These are phyloP conservation scores for Chaetothyriales sp. DNA, from an alignment of 2,329 filamentous ascomycete genomes.

Conservation along the genomic window DNA sequence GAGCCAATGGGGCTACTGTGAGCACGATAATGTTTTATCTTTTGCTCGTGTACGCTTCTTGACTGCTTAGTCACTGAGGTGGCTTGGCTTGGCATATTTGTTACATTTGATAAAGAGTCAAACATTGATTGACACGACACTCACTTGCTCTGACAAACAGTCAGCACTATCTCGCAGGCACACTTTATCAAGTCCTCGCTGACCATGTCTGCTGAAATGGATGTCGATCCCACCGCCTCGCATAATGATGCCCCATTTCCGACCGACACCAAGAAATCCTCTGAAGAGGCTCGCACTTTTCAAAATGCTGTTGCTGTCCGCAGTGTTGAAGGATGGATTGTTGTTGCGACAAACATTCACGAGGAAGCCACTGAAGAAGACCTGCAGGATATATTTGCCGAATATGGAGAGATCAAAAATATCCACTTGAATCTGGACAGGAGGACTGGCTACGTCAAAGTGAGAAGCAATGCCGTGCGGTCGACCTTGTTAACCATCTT, in stretches of 20 bases:
- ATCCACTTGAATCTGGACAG: constrained; percentile 53
- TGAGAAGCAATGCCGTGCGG: constrained; percentile 21
- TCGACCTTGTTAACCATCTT: background rate
- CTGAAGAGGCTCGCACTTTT: constrained; percentile 31
- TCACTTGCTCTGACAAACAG: no score
- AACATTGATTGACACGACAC: no score
- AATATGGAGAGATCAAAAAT: constrained; percentile 55
- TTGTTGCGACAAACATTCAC: constrained; percentile 55
- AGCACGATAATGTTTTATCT: no score
- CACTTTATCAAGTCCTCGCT: constrained; percentile 38
- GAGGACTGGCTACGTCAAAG: constrained; percentile 55
- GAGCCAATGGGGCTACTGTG: no score
- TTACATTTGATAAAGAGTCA: no score
- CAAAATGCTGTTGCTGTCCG: constrained; percentile 44
- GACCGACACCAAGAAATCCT: constrained; percentile 6
- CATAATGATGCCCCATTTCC: constrained; percentile 13
- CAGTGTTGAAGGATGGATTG: constrained; percentile 57
- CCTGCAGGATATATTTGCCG: constrained; percentile 51
- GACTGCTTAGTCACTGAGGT: no score
- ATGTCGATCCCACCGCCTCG: constrained; percentile 27
- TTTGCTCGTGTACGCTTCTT: no score
- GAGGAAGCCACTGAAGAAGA: constrained; percentile 57
- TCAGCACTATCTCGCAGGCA: no score
- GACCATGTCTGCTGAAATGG: constrained; percentile 37
- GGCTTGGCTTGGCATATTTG: no score